Conservation (phyloP, 176 grass and related monocot genomes). For the Raddia guianensis region DNA sequence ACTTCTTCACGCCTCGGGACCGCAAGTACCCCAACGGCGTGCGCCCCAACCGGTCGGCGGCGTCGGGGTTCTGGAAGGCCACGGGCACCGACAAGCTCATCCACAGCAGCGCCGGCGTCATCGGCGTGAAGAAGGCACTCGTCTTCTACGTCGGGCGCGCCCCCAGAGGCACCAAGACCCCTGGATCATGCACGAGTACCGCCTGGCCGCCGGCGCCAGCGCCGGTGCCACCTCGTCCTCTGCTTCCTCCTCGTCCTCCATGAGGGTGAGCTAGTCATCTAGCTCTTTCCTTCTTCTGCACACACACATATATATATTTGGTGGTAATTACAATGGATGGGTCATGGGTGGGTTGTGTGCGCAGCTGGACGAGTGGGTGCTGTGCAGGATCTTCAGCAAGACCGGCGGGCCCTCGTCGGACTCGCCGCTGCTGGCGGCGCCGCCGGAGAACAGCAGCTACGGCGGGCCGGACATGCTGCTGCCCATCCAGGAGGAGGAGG, state of each 20-base stretch:
- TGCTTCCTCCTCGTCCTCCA: background rate
- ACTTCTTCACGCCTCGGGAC: constrained; percentile 42
- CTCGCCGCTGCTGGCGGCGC: background rate
- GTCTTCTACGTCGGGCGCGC: constrained; percentile 60
- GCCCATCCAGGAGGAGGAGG: no score
- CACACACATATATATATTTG: no score
- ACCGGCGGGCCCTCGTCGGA: constrained; percentile 7
- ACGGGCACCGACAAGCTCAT: constrained; percentile 42
- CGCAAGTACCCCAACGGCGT: constrained; percentile 46
- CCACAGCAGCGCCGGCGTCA: background rate
- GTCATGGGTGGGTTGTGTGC: no score
- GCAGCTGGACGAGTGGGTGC: constrained; percentile 45
- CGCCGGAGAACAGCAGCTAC: background rate
- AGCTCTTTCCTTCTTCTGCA: no score
- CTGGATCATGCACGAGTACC: constrained; percentile 99
- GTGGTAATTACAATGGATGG: no score
- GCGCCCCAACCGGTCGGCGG: constrained; percentile 30
- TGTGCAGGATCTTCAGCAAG: constrained; percentile 46
- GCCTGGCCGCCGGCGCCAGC: constrained; percentile 44
- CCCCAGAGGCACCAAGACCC: constrained; percentile 39
- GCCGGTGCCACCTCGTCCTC: background rate
- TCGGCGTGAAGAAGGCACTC: constrained; percentile 76
- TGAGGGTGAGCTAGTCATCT: background rate
- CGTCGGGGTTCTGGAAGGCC: constrained; percentile 47
- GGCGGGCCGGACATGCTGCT: no score